A percentile compares a stretch with the other conserved stretches of the same genome.
phyloP scores from a whole-genome alignment of 2,329 filamentous ascomycete genomes.

The Microdochium paspali region DNA sequence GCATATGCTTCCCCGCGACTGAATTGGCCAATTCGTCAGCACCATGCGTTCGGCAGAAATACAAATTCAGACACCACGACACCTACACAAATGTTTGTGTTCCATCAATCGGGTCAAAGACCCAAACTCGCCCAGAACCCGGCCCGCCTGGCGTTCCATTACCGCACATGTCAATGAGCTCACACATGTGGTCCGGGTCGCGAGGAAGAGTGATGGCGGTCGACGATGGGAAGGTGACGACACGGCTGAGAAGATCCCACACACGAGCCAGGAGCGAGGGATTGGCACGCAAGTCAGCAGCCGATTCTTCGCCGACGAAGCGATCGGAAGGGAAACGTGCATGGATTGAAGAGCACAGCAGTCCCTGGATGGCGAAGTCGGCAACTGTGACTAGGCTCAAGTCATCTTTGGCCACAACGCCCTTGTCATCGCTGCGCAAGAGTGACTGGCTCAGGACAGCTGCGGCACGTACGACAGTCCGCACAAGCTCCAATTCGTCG shows the following conservation, averaged over 20 bases:
- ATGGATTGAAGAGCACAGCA: constrained; percentile 40
- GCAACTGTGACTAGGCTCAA: constrained; percentile 48
- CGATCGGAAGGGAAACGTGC: constrained; percentile 38
- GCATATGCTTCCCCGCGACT: constrained; percentile 39
- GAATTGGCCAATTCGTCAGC: background rate
- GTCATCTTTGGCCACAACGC: constrained; percentile 42
- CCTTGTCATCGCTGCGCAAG: constrained; percentile 36
- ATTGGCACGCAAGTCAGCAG: constrained; percentile 34
- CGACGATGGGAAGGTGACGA: constrained; percentile 16
- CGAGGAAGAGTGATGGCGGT: background rate
- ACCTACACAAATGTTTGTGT: constrained; percentile 43
- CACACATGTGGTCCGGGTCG: constrained; percentile 32
- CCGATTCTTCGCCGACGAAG: constrained; percentile 48
- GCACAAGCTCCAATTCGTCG: constrained; percentile 31
- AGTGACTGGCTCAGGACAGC: constrained; percentile 39
- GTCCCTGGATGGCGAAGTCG: constrained; percentile 49
- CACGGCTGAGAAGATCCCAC: constrained; percentile 29
- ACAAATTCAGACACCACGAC: background rate
- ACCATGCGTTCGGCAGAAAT: too few species aligned
- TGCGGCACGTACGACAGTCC: constrained; percentile 17
- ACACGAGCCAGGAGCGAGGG: constrained; percentile 33
- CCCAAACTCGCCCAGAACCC: constrained; percentile 35
- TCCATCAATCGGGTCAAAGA: constrained; percentile 53
- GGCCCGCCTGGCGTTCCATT: constrained; percentile 22
- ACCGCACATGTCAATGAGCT: constrained; percentile 43